Conservation (phyloP, 2,329 filamentous ascomycete genomes). For the Cordyceps fumosorosea region DNA sequence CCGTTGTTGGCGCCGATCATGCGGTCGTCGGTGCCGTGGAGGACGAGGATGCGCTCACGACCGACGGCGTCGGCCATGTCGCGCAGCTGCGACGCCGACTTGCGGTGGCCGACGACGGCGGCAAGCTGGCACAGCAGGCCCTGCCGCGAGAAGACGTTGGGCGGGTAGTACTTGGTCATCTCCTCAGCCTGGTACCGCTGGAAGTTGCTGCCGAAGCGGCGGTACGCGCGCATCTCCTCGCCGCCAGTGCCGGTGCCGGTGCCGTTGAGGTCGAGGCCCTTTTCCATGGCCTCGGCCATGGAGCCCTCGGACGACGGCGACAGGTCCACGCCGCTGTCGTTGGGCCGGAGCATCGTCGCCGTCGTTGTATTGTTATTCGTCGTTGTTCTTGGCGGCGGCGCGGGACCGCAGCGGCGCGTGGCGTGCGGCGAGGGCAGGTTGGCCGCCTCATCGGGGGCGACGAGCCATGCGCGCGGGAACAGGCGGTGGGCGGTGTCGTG, state of each 20-base stretch:
- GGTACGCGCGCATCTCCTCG: constrained; percentile 31
- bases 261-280: constrained; percentile 1
- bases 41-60: constrained; percentile 64
- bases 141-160: constrained; percentile 51
- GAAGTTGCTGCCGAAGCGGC: constrained; percentile 65
- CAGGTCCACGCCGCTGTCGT: constrained; percentile 8
- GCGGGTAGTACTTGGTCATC: constrained; percentile 60
- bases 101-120: constrained; percentile 74
- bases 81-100: constrained; percentile 57
- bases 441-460: constrained; percentile 48
- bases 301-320: not conserved
- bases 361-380: not conserved
- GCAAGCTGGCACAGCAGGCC: constrained; percentile 73
- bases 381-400: not conserved
- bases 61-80: constrained; percentile 63
- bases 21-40: constrained; percentile 70
- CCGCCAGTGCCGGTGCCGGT: not conserved
- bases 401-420: constrained; percentile 34
- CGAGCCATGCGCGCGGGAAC: constrained; percentile 60
- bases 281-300: constrained; percentile 1
- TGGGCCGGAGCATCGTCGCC: not conserved
- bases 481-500: constrained; percentile 57
- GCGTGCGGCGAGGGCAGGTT: constrained; percentile 37
- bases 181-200: constrained; percentile 79
- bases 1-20: constrained; percentile 73